Conservation (phyloP, 106 monocot genomes). For the Dendrobium chrysotoxum region DNA sequence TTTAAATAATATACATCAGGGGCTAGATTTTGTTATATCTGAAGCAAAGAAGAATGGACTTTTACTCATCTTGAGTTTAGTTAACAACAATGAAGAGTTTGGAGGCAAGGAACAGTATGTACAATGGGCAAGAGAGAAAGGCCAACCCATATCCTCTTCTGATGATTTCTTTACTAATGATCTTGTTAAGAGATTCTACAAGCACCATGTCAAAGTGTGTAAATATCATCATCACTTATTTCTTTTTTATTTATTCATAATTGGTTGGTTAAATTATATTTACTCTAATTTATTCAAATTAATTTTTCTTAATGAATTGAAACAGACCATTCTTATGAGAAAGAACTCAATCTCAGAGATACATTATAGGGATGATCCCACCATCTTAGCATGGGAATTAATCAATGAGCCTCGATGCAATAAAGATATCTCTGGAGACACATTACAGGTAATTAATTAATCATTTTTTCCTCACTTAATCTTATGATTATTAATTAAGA, state of each 20-base stretch:
- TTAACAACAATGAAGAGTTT: conserved; percentile 52
- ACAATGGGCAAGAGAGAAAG: conserved; percentile 43
- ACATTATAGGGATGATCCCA: conserved; percentile 44
- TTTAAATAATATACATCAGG: conserved; percentile 10
- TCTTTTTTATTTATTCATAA: background rate
- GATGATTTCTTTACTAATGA: conserved; percentile 55
- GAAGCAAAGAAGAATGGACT: conserved; percentile 46
- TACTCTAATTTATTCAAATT: no score
- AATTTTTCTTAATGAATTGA: background rate
- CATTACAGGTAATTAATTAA: background rate
- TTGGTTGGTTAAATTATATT: no score
- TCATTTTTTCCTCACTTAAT: no score
- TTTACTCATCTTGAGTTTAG: conserved; percentile 42
- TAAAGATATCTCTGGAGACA: conserved; percentile 27
- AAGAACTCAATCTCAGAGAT: conserved; percentile 34
- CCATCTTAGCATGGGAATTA: conserved; percentile 50
- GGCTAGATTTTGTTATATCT: conserved; percentile 52
- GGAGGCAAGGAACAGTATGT: conserved; percentile 71
- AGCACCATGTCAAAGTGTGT: conserved; percentile 50
- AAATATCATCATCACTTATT: background rate
- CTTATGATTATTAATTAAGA: no score
- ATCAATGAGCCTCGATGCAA: conserved; percentile 56
- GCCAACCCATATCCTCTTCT: conserved; percentile 31
- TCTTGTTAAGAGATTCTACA: conserved; percentile 37
- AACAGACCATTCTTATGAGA: conserved; percentile 38